Evolutionary conservation across 1,284 basidiomycete genomes (phyloP).

Genomic region (Ceratobasidium theobromae): DNA sequence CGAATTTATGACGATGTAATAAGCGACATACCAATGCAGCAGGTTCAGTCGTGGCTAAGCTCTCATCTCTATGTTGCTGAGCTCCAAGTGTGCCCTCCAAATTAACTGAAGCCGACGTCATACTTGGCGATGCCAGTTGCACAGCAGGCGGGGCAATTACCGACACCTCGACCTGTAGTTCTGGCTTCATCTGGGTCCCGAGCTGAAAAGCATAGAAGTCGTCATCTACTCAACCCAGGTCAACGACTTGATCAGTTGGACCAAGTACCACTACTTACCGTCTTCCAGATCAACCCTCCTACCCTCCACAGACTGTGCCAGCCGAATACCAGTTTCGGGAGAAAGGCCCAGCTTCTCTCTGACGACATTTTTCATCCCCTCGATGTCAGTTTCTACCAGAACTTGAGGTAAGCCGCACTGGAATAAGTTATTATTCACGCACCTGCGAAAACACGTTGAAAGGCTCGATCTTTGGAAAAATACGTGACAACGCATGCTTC

Average conservation of each 20-base stretch:
- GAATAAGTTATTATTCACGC: conserved; percentile 30
- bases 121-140: conserved; percentile 22
- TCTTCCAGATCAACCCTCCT: conserved; percentile 66
- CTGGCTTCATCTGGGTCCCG: background rate
- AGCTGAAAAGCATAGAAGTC: conserved; percentile 21
- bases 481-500: conserved; percentile 27
- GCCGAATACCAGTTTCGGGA: conserved; percentile 47
- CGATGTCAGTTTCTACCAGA: conserved; percentile 47
- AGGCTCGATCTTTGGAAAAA: conserved; percentile 46
- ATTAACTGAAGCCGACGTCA: conserved; percentile 20
- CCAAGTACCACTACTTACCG: conserved; percentile 48
- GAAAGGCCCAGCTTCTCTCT: conserved; percentile 60
- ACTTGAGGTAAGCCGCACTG: conserved; percentile 49
- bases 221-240: conserved; percentile 15
- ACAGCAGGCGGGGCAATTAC: background rate
- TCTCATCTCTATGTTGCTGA: background rate
- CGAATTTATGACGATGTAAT: no score
- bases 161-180: conserved; percentile 17
- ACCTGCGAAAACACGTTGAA: conserved; percentile 70
- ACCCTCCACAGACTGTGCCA: conserved; percentile 60
- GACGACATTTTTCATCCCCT: conserved; percentile 57
- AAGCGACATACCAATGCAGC: conserved; percentile 6
- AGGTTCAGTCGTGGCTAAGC: background rate
- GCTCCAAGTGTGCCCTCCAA: background rate
- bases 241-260: conserved; percentile 1